phyloP scores from a whole-genome alignment of 2,329 filamentous ascomycete species.

The Fusarium longipes region DNA sequence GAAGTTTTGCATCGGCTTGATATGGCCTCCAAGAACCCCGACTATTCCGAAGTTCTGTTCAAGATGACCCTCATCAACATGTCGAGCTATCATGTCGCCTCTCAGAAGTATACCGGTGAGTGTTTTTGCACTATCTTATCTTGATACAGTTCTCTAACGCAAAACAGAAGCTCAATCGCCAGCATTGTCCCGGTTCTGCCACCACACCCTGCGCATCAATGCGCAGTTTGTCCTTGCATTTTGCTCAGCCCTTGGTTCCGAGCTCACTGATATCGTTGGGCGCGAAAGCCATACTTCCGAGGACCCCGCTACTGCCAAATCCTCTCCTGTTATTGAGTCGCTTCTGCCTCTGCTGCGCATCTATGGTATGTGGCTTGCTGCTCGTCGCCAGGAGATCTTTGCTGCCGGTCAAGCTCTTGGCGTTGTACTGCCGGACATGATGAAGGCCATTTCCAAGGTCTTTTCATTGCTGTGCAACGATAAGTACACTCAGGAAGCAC shows the following conservation, averaged over 20 bases:
- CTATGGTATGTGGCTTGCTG: constrained; percentile 65
- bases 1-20: constrained; percentile 85
- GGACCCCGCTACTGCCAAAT: constrained; percentile 44
- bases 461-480: constrained; percentile 61
- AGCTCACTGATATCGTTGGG: constrained; percentile 67
- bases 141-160: constrained; percentile 12
- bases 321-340: constrained; percentile 54
- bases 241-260: constrained; percentile 75
- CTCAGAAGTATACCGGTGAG: constrained; percentile 51
- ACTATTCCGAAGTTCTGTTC: constrained; percentile 72
- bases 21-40: constrained; percentile 76
- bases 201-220: constrained; percentile 81
- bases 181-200: constrained; percentile 60
- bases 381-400: constrained; percentile 59
- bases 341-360: constrained; percentile 65
- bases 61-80: constrained; percentile 90
- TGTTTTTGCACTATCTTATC: constrained; percentile 10
- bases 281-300: constrained; percentile 39
- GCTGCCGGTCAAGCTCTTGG: constrained; percentile 59
- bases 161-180: constrained; percentile 60
- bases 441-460: constrained; percentile 58
- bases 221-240: constrained; percentile 79
- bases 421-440: constrained; percentile 59
- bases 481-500: constrained; percentile 54
- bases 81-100: constrained; percentile 79